Evolutionary conservation across 495 filamentous ascomycete species (phyloP).

Genomic region (Bathelium albidoporum): DNA sequence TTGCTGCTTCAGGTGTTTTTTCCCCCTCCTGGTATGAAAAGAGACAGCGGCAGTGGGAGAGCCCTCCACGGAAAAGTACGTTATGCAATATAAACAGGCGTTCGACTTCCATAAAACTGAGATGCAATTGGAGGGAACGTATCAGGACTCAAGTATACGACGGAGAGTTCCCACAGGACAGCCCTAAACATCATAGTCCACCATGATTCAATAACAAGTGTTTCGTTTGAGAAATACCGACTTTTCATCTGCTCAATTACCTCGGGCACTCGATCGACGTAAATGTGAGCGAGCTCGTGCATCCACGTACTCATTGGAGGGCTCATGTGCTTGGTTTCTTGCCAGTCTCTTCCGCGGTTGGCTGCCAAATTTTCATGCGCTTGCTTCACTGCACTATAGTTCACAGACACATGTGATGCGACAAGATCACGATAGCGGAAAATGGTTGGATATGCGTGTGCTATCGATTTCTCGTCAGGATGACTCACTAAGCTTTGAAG

Average conservation of each 20-base stretch:
- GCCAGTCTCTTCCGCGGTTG: background rate
- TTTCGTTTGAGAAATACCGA: background rate
- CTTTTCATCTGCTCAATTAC: background rate
- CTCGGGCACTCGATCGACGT: background rate
- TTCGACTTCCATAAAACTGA: background rate
- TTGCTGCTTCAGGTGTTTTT: too few species aligned
- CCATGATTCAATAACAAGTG: background rate
- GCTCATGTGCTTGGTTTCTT: background rate
- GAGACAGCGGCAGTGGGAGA: background rate
- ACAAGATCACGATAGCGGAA: constrained; percentile 1
- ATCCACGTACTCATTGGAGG: background rate
- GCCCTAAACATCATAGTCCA: constrained; percentile 1
- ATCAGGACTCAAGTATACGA: background rate
- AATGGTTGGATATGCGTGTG: background rate
- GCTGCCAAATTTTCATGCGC: background rate
- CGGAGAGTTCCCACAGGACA: background rate
- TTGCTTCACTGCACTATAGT: background rate
- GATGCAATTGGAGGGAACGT: background rate
- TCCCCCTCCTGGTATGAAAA: background rate
- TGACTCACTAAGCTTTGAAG: background rate
- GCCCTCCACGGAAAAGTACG: too few species aligned
- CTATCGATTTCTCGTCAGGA: background rate
- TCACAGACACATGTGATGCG: background rate
- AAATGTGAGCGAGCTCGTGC: background rate
- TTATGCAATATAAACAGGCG: constrained; percentile 1